Conservation (phyloP, 2,329 filamentous ascomycete species). For the Ilyonectria mors-panacis region DNA sequence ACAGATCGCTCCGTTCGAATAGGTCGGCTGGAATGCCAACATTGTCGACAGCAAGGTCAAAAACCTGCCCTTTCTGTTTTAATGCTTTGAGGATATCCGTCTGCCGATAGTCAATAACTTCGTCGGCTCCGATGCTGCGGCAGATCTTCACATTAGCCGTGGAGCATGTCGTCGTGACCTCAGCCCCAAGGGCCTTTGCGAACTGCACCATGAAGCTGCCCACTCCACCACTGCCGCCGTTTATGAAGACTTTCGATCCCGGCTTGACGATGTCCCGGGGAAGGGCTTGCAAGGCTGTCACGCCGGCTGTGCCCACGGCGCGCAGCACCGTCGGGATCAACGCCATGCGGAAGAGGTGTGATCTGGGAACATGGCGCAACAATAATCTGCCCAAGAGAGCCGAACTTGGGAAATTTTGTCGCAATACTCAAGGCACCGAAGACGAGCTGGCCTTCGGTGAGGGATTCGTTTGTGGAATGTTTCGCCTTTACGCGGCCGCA, state of each 20-base stretch:
- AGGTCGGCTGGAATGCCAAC: slow-evolving; percentile 36
- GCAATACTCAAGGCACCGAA: slow-evolving; percentile 21
- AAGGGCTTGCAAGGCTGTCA: slow-evolving; percentile 44
- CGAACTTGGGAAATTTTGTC: slow-evolving; percentile 22
- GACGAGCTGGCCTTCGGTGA: slow-evolving; percentile 17
- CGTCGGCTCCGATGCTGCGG: slow-evolving; percentile 53
- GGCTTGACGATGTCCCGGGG: slow-evolving; percentile 25
- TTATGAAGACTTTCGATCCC: slow-evolving; percentile 48
- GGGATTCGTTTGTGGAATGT: background rate
- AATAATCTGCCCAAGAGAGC: slow-evolving; percentile 17
- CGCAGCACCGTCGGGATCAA: slow-evolving; percentile 41
- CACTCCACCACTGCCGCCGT: slow-evolving; percentile 50
- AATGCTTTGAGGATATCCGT: slow-evolving; percentile 36
- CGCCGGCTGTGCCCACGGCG: slow-evolving; percentile 40
- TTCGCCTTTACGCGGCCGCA: slow-evolving; percentile 58
- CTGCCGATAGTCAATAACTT: slow-evolving; percentile 54
- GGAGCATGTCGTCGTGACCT: slow-evolving; percentile 56
- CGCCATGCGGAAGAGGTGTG: slow-evolving; percentile 6
- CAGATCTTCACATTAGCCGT: slow-evolving; percentile 54
- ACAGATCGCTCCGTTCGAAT: slow-evolving; percentile 39
- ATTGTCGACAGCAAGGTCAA: slow-evolving; percentile 49
- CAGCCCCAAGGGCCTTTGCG: slow-evolving; percentile 51
- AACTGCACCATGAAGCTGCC: slow-evolving; percentile 57
- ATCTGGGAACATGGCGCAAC: slow-evolving; percentile 7
- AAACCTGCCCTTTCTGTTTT: slow-evolving; percentile 30